These are phyloP conservation scores for Ceraceosorus bombacis DNA, from an alignment of 1,284 basidiomycete species.

Conservation along the genomic window DNA sequence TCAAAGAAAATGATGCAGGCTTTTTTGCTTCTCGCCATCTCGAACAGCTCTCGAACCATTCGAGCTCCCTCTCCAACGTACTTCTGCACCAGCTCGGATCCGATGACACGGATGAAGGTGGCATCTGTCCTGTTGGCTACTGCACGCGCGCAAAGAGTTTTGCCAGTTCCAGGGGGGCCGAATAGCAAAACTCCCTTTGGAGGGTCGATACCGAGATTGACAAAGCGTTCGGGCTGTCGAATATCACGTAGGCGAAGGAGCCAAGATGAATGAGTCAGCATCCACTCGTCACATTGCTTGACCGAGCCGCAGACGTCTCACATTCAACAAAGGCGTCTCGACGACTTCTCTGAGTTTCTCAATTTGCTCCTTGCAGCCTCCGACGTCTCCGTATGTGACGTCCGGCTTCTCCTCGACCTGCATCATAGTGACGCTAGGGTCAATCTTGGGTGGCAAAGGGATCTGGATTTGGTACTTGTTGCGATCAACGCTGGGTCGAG, in stretches of 20 bases:
- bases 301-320: not conserved
- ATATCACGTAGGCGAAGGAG: slow-evolving; percentile 53
- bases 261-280: not conserved
- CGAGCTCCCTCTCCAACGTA: slow-evolving; percentile 98
- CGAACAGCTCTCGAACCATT: slow-evolving; percentile 97
- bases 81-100: slow-evolving; percentile 97
- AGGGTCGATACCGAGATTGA: slow-evolving; percentile 95
- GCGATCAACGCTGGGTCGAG: slow-evolving; percentile 61
- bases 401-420: slow-evolving; percentile 99
- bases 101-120: slow-evolving; percentile 98
- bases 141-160: slow-evolving; percentile 94
- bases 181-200: slow-evolving; percentile 96
- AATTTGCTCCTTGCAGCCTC: slow-evolving; percentile 99
- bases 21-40: slow-evolving; percentile 98
- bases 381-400: slow-evolving; percentile 94
- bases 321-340: slow-evolving; percentile 71
- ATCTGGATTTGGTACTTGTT: slow-evolving; percentile 99
- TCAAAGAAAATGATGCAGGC: slow-evolving; percentile 99
- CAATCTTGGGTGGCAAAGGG: slow-evolving; percentile 98
- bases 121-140: slow-evolving; percentile 98
- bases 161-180: slow-evolving; percentile 92
- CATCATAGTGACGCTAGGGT: slow-evolving; percentile 99
- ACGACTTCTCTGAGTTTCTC: slow-evolving; percentile 98
- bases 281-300: not conserved
- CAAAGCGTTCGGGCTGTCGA: slow-evolving; percentile 84